Conservation (phyloP, 106 monocot species). For the Iris macrosiphon region DNA sequence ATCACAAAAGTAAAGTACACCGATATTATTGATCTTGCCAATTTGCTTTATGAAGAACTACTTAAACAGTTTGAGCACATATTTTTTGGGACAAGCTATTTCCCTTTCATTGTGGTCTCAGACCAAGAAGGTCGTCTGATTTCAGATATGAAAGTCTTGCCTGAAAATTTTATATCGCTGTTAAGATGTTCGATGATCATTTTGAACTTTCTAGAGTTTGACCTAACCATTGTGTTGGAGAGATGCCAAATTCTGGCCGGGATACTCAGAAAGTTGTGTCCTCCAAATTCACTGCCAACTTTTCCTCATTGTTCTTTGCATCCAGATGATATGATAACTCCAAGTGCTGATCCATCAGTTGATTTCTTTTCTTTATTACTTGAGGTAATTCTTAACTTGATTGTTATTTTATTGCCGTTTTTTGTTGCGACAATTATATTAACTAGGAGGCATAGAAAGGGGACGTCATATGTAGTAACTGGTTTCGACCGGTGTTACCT, state of each 20-base stretch:
- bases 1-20: not conserved
- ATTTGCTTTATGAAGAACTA: slow-evolving; percentile 20
- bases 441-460: too few relatives aligned
- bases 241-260: slow-evolving; percentile 17
- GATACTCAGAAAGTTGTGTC: slow-evolving; percentile 14
- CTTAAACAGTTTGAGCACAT: slow-evolving; percentile 9
- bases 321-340: not conserved
- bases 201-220: slow-evolving; percentile 24
- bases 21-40: slow-evolving; percentile 13
- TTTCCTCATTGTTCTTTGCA: not conserved
- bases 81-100: not conserved
- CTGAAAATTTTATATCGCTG: slow-evolving; percentile 14
- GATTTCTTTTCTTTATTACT: slow-evolving; percentile 11
- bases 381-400: slow-evolving; percentile 29
- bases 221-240: slow-evolving; percentile 17
- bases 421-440: too few relatives aligned
- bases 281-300: not conserved
- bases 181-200: slow-evolving; percentile 23
- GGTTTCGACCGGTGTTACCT: too few relatives aligned
- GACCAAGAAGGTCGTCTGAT: not conserved
- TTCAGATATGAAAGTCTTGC: not conserved
- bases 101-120: not conserved
- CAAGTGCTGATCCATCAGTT: not conserved
- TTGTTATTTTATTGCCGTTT: too few relatives aligned
- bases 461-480: too few relatives aligned